Evolutionary conservation across 768 basidiomycete species (phyloP), one percentile per base, ranked within the genome.

Genomic region (Dictyophora rubrovolvata): DNA sequence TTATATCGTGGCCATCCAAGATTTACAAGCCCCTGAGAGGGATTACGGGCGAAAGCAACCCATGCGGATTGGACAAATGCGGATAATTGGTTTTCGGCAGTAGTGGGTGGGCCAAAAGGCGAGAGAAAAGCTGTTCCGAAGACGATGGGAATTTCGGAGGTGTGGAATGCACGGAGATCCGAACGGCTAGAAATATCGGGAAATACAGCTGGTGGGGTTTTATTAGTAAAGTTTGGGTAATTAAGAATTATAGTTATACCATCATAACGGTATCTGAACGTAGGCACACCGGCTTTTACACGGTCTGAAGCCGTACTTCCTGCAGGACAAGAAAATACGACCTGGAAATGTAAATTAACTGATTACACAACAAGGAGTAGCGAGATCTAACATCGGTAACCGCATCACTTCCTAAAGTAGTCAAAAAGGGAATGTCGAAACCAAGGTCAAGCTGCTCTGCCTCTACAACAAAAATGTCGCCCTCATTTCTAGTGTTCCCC

Each of bases 41-140:
- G 72, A 62, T 75, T 65, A n/a, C 71, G 68, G 17, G 74, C 74
- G 54, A 77, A 77, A 5, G 71, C 65, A 1, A 75, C 73, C 74
- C 75, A 77, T 0, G 72, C 73, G 5, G 63, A 60, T 60, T 75
- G 74, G 1, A 74, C 55, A 51, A 69, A 72, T 54, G 60, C 66
- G 1, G 74, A 70, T 42, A 75, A 64, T n/a, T 65, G 62, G 18
- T 69, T 65, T 53, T 68, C 69, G 9, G 28, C 55, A 14, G 66
- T 67, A 21, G 63, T 63, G 2, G 28, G 28, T 34, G 63, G 60
- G 33, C 65, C 56, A 8, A 48, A 48, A n/a, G 47, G 2, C 21
- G 2, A 9, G 9, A 21, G n/a, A 48, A 6, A n/a, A 16, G 62
- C 23, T 7, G 65, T 64, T 46, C 66, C 70, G 28, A 75, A 77